These are phyloP conservation scores for Coffea humblotiana DNA, from an alignment of 305 asterid genomes.

Conservation along the genomic window DNA sequence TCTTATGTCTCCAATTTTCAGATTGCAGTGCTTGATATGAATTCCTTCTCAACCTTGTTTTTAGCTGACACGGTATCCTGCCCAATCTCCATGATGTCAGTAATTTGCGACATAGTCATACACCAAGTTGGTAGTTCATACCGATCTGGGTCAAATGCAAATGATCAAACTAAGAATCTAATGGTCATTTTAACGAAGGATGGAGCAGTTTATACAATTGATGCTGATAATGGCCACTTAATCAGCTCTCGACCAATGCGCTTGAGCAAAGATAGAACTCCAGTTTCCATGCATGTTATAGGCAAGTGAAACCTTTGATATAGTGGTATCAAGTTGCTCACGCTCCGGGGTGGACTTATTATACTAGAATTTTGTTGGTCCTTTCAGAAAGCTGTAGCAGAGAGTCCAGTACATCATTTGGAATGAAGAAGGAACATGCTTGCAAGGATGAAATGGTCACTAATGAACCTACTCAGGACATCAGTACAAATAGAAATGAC, in stretches of 20 bases:
- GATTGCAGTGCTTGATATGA: constrained; percentile 79
- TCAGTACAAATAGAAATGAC: constrained; percentile 35
- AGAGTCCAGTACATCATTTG: constrained; percentile 35
- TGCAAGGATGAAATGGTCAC: constrained; percentile 35
- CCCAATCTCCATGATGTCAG: constrained; percentile 47
- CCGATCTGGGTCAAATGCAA: constrained; percentile 44
- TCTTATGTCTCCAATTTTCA: constrained; percentile 42
- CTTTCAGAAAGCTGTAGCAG: constrained; percentile 48
- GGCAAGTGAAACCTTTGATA: constrained; percentile 53
- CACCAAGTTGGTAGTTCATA: constrained; percentile 35
- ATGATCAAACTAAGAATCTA: constrained; percentile 40
- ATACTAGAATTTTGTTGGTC: constrained; percentile 19
- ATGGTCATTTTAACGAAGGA: constrained; percentile 63
- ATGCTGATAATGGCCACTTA: constrained; percentile 50
- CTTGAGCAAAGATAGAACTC: constrained; percentile 58
- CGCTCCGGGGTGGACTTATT: constrained; percentile 22
- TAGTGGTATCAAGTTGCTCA: constrained; percentile 20
- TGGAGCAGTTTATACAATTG: constrained; percentile 54
- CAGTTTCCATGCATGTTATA: constrained; percentile 75
- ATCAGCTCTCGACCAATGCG: constrained; percentile 55
- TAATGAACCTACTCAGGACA: constrained; percentile 40
- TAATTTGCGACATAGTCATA: constrained; percentile 43
- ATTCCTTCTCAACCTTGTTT: constrained; percentile 57
- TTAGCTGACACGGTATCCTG: constrained; percentile 49
- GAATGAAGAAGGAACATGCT: constrained; percentile 24